Percentiles rank a stretch among this genome's conserved stretches.
phyloP scores from a whole-genome alignment of 2,329 filamentous ascomycete species.

The Stenocarpella maydis region DNA sequence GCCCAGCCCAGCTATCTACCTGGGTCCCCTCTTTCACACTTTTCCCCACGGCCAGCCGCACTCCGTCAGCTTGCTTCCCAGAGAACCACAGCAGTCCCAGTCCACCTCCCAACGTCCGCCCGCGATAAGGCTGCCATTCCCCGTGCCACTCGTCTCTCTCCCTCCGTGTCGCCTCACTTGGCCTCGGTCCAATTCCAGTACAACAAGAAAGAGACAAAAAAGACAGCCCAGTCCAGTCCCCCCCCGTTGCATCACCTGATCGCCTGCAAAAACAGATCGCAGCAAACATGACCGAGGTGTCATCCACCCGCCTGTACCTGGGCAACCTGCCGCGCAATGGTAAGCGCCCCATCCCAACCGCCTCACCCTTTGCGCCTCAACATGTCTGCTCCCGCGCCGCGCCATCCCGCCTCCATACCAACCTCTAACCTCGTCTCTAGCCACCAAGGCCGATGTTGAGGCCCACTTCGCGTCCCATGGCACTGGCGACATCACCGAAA shows the following conservation, averaged over 20 bases:
- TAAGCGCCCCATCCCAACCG: constrained; percentile 57
- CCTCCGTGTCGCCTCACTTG: constrained; percentile 20
- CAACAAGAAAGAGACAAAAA: background rate
- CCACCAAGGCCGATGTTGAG: constrained; percentile 97
- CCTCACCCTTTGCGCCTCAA: constrained; percentile 25
- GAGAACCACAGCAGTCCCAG: too few species aligned
- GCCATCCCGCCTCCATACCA: constrained; percentile 35
- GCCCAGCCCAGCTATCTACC: constrained; percentile 22
- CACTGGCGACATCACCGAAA: constrained; percentile 96
- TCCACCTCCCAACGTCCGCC: constrained; percentile 4
- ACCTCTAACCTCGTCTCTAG: constrained; percentile 55
- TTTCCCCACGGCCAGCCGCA: constrained; percentile 17
- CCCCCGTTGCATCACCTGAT: constrained; percentile 32
- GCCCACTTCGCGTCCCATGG: constrained; percentile 95
- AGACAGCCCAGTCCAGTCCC: constrained; percentile 8
- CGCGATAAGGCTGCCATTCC: constrained; percentile 33
- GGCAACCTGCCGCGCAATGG: constrained; percentile 97
- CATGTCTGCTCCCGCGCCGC: constrained; percentile 24
- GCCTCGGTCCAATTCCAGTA: background rate
- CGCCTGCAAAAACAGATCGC: constrained; percentile 19
- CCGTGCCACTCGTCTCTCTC: constrained; percentile 30
- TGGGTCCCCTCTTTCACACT: constrained; percentile 20
- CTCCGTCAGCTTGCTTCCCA: constrained; percentile 16
- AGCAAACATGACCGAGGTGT: constrained; percentile 82
- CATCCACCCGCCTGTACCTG: constrained; percentile 93